These are phyloP conservation scores for Stylonectria norvegica DNA, from an alignment of 2,329 filamentous ascomycete genomes.

Conservation along the genomic window DNA sequence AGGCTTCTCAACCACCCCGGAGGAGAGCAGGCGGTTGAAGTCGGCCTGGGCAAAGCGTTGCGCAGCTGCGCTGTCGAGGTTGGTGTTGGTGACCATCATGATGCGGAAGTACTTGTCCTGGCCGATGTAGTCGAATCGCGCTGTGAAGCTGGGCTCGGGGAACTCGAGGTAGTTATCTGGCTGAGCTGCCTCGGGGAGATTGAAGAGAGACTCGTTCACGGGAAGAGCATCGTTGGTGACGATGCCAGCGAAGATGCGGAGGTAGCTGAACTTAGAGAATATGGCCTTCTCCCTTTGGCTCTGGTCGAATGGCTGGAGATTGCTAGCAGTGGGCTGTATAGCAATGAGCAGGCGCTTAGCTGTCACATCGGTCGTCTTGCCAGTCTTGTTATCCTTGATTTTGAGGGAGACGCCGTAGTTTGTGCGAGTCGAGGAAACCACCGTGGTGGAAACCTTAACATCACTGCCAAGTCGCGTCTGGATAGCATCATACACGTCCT, in stretches of 20 bases:
- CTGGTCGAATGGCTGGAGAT: constrained; percentile 16
- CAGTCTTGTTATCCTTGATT: constrained; percentile 3
- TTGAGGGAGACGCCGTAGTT: constrained; percentile 14
- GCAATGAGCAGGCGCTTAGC: constrained; percentile 24
- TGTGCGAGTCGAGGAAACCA: constrained; percentile 20
- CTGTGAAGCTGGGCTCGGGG: constrained; percentile 18
- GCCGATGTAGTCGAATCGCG: constrained; percentile 30
- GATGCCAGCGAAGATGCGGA: constrained; percentile 32
- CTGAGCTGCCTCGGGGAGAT: constrained; percentile 18
- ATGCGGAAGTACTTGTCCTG: constrained; percentile 26
- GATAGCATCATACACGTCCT: constrained; percentile 37
- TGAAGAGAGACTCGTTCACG: constrained; percentile 18
- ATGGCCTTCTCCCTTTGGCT: constrained; percentile 17
- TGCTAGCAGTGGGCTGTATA: constrained; percentile 20
- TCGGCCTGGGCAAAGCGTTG: constrained; percentile 24
- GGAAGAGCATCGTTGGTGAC: constrained; percentile 26
- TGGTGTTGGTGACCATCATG: constrained; percentile 26
- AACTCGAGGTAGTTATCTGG: constrained; percentile 19
- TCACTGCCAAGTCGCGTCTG: constrained; percentile 30
- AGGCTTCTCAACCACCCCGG: constrained; percentile 20
- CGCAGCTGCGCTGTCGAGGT: constrained; percentile 17
- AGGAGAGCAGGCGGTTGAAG: constrained; percentile 25
- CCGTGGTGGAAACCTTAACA: constrained; percentile 33
- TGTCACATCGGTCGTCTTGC: constrained; percentile 14
- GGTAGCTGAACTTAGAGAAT: constrained; percentile 24